A percentile compares a stretch with the other conserved stretches of the same genome.
Conservation (phyloP, 164 flowering plant species). For the Warburgia ugandensis region DNA sequence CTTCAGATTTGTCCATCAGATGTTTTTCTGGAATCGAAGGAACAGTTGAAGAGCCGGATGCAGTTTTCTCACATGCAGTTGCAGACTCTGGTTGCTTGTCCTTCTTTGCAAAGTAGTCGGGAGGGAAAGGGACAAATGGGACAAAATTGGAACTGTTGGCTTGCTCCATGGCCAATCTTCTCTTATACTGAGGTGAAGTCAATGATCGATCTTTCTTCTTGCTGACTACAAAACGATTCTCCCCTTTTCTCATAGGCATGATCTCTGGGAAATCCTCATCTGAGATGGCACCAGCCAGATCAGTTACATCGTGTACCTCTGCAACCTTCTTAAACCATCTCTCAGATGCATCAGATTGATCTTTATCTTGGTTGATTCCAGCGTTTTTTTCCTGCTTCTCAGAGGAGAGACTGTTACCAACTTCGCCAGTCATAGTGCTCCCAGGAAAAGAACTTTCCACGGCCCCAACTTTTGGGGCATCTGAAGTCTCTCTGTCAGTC, state of each 20-base stretch:
- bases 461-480: conserved; percentile 9
- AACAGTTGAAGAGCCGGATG: conserved; percentile 8
- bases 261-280: conserved; percentile 83
- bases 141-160: conserved; percentile 48
- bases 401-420: conserved; percentile 17
- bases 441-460: conserved; percentile 10
- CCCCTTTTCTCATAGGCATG: conserved; percentile 89
- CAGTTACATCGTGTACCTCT: conserved; percentile 58
- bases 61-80: too few species aligned
- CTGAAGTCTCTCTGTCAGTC: too few species aligned
- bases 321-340: conserved; percentile 76
- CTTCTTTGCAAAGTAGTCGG: conserved; percentile 76
- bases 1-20: conserved; percentile 12
- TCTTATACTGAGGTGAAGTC: conserved; percentile 68
- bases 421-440: too few species aligned
- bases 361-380: conserved; percentile 29
- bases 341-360: conserved; percentile 49
- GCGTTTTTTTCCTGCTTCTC: conserved; percentile 18
- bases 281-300: conserved; percentile 46
- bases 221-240: conserved; percentile 79
- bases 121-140: conserved; percentile 95
- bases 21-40: conserved; percentile 12
- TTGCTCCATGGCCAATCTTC: conserved; percentile 64
- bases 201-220: conserved; percentile 77
- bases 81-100: conserved; percentile 36